A percentile compares a stretch with the other conserved stretches of the same genome.
phyloP scores from a whole-genome alignment of 2,329 filamentous ascomycete species.

The Trichoderma sp. region DNA sequence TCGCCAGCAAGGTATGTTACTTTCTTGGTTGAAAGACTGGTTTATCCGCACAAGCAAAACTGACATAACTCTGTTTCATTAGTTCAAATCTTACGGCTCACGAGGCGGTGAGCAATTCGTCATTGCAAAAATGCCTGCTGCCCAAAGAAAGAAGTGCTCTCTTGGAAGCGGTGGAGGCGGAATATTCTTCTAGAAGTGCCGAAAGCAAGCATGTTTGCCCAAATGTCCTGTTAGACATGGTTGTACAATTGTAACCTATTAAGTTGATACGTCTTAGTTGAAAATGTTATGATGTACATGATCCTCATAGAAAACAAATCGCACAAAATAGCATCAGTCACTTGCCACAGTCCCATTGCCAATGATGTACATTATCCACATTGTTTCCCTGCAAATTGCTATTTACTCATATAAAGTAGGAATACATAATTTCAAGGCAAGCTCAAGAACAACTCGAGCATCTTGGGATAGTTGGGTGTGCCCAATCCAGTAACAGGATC shows the following conservation, averaged over 20 bases:
- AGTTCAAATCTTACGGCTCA: neutral
- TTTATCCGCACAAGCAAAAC: neutral
- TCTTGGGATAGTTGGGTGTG: slow-evolving; percentile 18
- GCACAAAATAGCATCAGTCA: neutral
- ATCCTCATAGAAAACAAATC: neutral
- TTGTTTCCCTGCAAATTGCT: neutral
- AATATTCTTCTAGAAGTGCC: neutral
- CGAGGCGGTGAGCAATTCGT: neutral
- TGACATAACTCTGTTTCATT: neutral
- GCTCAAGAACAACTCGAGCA: slow-evolving; percentile 16
- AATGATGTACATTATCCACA: neutral
- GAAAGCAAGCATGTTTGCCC: neutral
- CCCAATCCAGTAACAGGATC: slow-evolving; percentile 20
- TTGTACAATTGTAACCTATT: neutral
- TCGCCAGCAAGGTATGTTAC: neutral
- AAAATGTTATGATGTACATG: neutral
- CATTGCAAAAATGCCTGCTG: slow-evolving; percentile 8
- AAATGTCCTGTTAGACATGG: neutral
- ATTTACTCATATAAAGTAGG: neutral
- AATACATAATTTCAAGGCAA: neutral
- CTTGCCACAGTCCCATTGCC: neutral
- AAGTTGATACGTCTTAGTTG: no score
- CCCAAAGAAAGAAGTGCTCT: neutral
- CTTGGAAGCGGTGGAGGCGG: neutral
- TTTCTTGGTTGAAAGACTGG: slow-evolving; percentile 1